Percentiles rank a stretch among this genome's conserved stretches.
Conservation (phyloP, 805 yeast genomes). For the Candida glaebosa region DNA sequence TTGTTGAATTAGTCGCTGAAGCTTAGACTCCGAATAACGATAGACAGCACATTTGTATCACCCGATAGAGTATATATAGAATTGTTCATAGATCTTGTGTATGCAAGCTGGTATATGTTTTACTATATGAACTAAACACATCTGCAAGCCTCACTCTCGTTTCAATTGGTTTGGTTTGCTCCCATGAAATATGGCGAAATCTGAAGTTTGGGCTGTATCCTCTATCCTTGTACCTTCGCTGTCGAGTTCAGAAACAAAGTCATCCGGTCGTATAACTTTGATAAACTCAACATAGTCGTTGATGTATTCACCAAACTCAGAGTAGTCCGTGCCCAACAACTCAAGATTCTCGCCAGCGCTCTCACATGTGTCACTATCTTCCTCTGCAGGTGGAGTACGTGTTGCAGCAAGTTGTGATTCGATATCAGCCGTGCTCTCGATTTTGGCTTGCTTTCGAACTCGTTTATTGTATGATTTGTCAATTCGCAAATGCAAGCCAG, state of each 20-base stretch:
- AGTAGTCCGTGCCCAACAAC: conserved; percentile 34
- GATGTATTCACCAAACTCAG: conserved; percentile 39
- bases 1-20: conserved; percentile 28
- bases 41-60: background rate
- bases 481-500: conserved; percentile 40
- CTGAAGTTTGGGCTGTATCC: conserved; percentile 1
- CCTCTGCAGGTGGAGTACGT: conserved; percentile 2
- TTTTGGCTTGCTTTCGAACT: conserved; percentile 14
- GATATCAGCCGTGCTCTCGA: conserved; percentile 7
- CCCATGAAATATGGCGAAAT: background rate
- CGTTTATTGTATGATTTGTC: conserved; percentile 37
- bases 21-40: background rate
- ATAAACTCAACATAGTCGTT: conserved; percentile 42
- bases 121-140: background rate
- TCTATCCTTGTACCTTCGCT: conserved; percentile 1
- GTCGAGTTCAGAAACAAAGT: conserved; percentile 21
- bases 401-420: conserved; percentile 16
- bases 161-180: background rate
- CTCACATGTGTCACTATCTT: conserved; percentile 1
- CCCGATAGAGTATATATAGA: background rate
- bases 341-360: conserved; percentile 25
- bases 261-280: conserved; percentile 32
- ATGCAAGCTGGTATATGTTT: conserved; percentile 2
- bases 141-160: background rate
- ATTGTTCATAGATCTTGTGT: conserved; percentile 1